Base-by-base conservation (phyloP, 108 stramenopile species). In the Epipyxis sp. region DNA sequence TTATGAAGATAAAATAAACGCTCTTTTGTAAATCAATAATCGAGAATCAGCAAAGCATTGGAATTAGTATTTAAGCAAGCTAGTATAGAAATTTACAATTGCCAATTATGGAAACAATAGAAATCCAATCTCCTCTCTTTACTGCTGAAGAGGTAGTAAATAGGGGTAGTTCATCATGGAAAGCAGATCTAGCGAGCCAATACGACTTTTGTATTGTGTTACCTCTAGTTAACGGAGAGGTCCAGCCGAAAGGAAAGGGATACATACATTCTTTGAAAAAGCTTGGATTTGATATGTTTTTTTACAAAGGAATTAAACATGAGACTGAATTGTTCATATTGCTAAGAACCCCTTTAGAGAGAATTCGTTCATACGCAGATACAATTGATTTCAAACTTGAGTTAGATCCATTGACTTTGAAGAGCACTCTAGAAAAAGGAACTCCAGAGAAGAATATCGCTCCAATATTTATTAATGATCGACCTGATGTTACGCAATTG, bases 161-260 rank as follows among this genome's bases (percentile, higher is more conserved):
- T n/a, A n/a, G n/a, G n/a, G n/a, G n/a, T n/a, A n/a, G n/a, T n/a
- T n/a, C n/a, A n/a, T n/a, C n/a, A 20, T 57, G 54, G 54, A 25
- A 20, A 25, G 25, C 16, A 65, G 61, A 65, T 25, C 61, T 65
- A 10, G 61, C 61, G 30, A 6, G 6, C 3, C 30, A 65, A 16
- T 74, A 74, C 25, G 71, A 74, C 25, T 57, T 74, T 42, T 74
- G 71, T 42, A 54, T 74, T 42, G 71, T 74, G 10, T 57, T 74
- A 29, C 71, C 71, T 74, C 3, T 35, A 13, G 71, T 42, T 6
- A 74, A 74, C 10, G 71, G 71, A 13, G 42, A 54, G 43, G 10
- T 46, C 6, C 13, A 13, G 20, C 35, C 61, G 25, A 35, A 29
- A 35, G 35, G 61, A 35, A 37, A 65, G 25, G 61, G 25, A 13